Percentiles rank a stretch among this genome's conserved stretches.
phyloP scores from a whole-genome alignment of 139 green algal species.

The Tetraselmis striata region DNA sequence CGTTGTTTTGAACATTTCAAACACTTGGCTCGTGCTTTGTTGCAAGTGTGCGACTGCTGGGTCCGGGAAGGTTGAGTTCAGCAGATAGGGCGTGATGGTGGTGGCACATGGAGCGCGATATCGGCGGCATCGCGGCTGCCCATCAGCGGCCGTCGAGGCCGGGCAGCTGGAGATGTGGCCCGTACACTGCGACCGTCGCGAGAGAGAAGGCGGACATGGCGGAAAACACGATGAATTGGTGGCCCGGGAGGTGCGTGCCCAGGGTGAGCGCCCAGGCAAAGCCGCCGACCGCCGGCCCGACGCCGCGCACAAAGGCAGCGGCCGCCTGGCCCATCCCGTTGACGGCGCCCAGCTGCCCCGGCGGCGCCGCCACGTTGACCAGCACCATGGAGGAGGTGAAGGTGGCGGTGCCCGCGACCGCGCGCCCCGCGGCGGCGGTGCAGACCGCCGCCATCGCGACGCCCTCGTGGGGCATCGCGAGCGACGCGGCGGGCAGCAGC shows the following conservation, averaged over 20 bases:
- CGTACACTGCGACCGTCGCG: neutral
- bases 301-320: conserved; percentile 44
- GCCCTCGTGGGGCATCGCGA: conserved; percentile 4
- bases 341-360: conserved; percentile 40
- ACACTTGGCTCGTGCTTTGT: too few relatives aligned
- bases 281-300: conserved; percentile 49
- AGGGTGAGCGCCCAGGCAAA: conserved; percentile 42
- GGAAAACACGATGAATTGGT: conserved; percentile 40
- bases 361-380: conserved; percentile 39
- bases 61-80: too few relatives aligned
- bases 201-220: neutral
- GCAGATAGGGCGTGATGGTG: too few relatives aligned
- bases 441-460: neutral
- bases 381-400: conserved; percentile 57
- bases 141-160: neutral
- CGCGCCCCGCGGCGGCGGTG: too few relatives aligned
- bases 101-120: too few relatives aligned
- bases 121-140: too few relatives aligned
- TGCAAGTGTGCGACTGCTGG: too few relatives aligned
- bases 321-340: conserved; percentile 65
- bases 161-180: neutral
- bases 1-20: too few relatives aligned
- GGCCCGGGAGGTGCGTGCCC: conserved; percentile 22
- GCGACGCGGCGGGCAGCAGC: conserved; percentile 31
- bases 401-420: neutral